phyloP scores from a whole-genome alignment of 352 stramenopile genomes.

The Phytophthora aleatoria region DNA sequence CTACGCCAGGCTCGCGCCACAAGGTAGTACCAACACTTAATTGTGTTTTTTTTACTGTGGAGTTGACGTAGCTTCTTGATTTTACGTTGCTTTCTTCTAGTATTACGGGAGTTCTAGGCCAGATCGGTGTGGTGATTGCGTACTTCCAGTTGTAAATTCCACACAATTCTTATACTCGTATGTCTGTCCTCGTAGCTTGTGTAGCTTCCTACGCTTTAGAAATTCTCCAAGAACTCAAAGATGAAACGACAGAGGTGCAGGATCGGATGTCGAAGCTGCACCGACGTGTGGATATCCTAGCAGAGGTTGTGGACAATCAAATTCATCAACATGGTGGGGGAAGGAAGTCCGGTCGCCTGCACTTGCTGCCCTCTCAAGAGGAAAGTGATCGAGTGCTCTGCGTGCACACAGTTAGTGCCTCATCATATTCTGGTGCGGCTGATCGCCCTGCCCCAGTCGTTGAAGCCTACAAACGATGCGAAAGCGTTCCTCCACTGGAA shows the following conservation, averaged over 20 bases:
- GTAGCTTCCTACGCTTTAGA: constrained; percentile 58
- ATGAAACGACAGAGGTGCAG: constrained; percentile 37
- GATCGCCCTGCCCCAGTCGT: constrained; percentile 25
- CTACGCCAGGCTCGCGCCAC: constrained; percentile 51
- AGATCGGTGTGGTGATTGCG: constrained; percentile 44
- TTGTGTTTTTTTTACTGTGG: not conserved
- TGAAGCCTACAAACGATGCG: constrained; percentile 42
- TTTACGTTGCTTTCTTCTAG: constrained; percentile 13
- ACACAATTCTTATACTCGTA: not conserved
- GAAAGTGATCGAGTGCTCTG: constrained; percentile 29
- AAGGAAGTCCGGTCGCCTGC: constrained; percentile 3
- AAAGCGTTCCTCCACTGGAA: constrained; percentile 49
- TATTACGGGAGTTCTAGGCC: constrained; percentile 52
- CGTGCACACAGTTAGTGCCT: constrained; percentile 32
- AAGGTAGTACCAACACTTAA: constrained; percentile 15
- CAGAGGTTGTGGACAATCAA: constrained; percentile 34
- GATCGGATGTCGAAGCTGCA: constrained; percentile 39
- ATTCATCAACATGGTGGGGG: not conserved
- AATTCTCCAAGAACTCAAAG: constrained; percentile 54
- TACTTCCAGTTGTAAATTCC: not conserved
- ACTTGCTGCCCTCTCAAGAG: constrained; percentile 26
- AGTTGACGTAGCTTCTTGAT: not conserved
- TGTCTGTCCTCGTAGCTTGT: constrained; percentile 30
- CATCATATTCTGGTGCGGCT: constrained; percentile 20
- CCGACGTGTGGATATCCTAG: constrained; percentile 36